A percentile compares a stretch with the other conserved stretches of the same genome.
Evolutionary conservation across 768 basidiomycete genomes (phyloP).

Genomic region (Tylopilus intermedius): DNA sequence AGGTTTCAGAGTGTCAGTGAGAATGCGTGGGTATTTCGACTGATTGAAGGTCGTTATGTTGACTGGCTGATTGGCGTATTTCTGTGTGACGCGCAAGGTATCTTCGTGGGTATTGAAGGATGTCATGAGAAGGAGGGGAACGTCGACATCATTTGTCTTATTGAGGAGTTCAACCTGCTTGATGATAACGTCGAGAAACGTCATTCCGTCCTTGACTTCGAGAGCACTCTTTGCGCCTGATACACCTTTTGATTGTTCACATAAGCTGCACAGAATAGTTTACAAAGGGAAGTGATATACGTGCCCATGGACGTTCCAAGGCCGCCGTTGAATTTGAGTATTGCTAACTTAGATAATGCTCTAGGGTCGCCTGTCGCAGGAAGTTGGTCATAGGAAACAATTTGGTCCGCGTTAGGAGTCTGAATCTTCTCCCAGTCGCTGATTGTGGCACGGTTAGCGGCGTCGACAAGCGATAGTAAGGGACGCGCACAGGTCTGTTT

Average conservation of each 20-base stretch:
- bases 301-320: constrained; percentile 85
- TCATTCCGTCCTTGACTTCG: constrained; percentile 97
- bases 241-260: constrained; percentile 42
- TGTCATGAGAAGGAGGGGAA: constrained; percentile 98
- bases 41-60: constrained; percentile 92
- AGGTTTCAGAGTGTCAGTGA: constrained; percentile 83
- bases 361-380: constrained; percentile 51
- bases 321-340: constrained; percentile 94
- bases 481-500: constrained; percentile 71
- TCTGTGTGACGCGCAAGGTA: constrained; percentile 93
- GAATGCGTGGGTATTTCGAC: constrained; percentile 89
- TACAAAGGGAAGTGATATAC: constrained; percentile 18
- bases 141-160: constrained; percentile 76
- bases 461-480: constrained; percentile 6
- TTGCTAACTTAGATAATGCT: constrained; percentile 87
- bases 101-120: constrained; percentile 98
- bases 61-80: constrained; percentile 92
- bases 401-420: constrained; percentile 79
- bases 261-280: neutral
- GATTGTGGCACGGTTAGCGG: constrained; percentile 5
- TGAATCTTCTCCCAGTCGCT: constrained; percentile 91
- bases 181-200: constrained; percentile 91
- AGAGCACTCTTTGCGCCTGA: constrained; percentile 88
- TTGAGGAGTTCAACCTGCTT: constrained; percentile 96
- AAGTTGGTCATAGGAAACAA: constrained; percentile 76